Evolutionary conservation across 306 rosid genomes (phyloP), one percentile per base, ranked within the genome.

Genomic region (Pyrus pyrifolia): DNA sequence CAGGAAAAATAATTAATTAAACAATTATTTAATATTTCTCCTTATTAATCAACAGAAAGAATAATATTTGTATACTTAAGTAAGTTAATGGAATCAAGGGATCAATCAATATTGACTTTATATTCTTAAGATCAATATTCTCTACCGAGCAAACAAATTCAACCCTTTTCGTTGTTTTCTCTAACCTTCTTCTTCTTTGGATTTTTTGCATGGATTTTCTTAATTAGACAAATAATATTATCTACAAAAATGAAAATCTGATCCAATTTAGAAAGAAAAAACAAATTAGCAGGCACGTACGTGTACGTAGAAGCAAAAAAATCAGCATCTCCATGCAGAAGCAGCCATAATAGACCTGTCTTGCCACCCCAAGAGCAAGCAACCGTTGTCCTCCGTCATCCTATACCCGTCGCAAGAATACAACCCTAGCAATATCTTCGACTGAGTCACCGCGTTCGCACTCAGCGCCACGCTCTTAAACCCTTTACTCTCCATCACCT

Each of bases 301-400:
- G 11, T 11, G 53, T 70, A 29, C 78, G 70, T 74, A 45, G 18
- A 58, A 11, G 67, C 60, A 45, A 46, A 31, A 67, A 4, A 57
- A 46, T 85, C 83, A 93, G 81, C 93, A 88, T 11, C 96, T 87
- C 97, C 98, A 94, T 27, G 97, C 97, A 84, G 97, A 94, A 5
- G 98, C 96, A 69, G 98, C 95, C 45, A 91, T 81, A 1, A 90
- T 77, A 29, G 97, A 79, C 22, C 97, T 79, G 52, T 91, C 97
- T 60, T 91, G 96, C 96, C 98, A 94, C 7, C 96, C 97, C 81
- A 91, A 84, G 14, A 94, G 77, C 93, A 94, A 85, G 76, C 97
- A 91, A 11, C 96, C 98, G 9, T 81, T 91, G 52, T 91, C 96
- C 82, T 94, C 95, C 18, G 95, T 90, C 86, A 90, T 79, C 81